These are phyloP conservation scores for Meyerozyma carpophila DNA, from an alignment of 1,139 yeast species.

Conservation along the genomic window DNA sequence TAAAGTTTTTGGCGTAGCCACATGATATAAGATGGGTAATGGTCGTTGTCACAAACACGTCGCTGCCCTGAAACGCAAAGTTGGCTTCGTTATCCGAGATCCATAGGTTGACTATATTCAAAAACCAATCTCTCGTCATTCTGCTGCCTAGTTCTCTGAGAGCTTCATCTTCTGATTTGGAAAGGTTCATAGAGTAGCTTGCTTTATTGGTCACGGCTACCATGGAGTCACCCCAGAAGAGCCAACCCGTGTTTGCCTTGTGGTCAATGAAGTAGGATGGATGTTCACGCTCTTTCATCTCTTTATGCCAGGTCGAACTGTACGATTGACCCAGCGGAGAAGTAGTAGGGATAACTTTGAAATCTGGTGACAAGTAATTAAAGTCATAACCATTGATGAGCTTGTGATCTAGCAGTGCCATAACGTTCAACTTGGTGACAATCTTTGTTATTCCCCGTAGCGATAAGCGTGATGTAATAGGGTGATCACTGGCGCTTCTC, in stretches of 20 bases:
- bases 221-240: slow-evolving; percentile 67
- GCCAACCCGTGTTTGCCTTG: slow-evolving; percentile 60
- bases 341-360: slow-evolving; percentile 38
- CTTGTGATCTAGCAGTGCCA: slow-evolving; percentile 54
- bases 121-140: slow-evolving; percentile 57
- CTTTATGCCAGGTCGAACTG: slow-evolving; percentile 41
- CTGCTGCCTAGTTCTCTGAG: slow-evolving; percentile 39
- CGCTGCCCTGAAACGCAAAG: slow-evolving; percentile 56
- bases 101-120: slow-evolving; percentile 46
- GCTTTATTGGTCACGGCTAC: slow-evolving; percentile 38
- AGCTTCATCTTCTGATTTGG: slow-evolving; percentile 32
- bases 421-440: slow-evolving; percentile 44
- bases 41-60: slow-evolving; percentile 49
- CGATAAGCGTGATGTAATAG: slow-evolving; percentile 60
- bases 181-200: slow-evolving; percentile 22
- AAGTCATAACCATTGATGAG: slow-evolving; percentile 41
- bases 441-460: slow-evolving; percentile 58
- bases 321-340: slow-evolving; percentile 28
- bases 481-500: slow-evolving; percentile 66
- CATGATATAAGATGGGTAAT: slow-evolving; percentile 42
- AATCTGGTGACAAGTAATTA: slow-evolving; percentile 32
- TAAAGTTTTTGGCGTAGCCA: slow-evolving; percentile 28
- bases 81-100: slow-evolving; percentile 61
- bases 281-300: slow-evolving; percentile 43
- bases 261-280: slow-evolving; percentile 57